Evolutionary conservation across 2,329 filamentous ascomycete genomes (phyloP).

Genomic region (Alternaria postmessia): DNA sequence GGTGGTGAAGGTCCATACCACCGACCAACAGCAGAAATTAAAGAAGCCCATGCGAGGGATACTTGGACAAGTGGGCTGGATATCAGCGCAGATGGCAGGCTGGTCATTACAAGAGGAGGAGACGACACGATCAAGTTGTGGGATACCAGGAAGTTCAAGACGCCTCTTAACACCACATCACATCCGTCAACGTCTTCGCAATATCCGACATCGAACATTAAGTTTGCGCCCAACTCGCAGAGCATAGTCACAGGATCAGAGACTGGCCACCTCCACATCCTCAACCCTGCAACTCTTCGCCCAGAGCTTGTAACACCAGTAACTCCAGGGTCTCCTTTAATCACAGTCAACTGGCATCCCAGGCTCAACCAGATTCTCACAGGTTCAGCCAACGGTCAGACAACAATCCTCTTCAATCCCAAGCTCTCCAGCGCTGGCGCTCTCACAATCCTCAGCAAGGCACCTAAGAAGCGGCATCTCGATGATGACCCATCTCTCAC

Average conservation of each 20-base stretch:
- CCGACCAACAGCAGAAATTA: slow-evolving; percentile 82
- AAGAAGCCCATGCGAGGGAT: slow-evolving; percentile 79
- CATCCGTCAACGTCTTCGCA: slow-evolving; percentile 85
- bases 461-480: slow-evolving; percentile 92
- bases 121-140: slow-evolving; percentile 95
- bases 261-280: slow-evolving; percentile 85
- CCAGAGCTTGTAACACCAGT: slow-evolving; percentile 87
- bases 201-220: slow-evolving; percentile 85
- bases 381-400: slow-evolving; percentile 89
- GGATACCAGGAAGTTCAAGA: slow-evolving; percentile 96
- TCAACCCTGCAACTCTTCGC: slow-evolving; percentile 89
- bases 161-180: slow-evolving; percentile 79
- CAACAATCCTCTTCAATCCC: slow-evolving; percentile 90
- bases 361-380: slow-evolving; percentile 97
- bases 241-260: slow-evolving; percentile 89
- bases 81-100: slow-evolving; percentile 87
- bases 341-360: slow-evolving; percentile 88
- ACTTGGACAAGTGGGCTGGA: slow-evolving; percentile 94
- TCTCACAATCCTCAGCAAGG: slow-evolving; percentile 87
- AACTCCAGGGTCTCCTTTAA: slow-evolving; percentile 82
- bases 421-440: slow-evolving; percentile 82
- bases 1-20: slow-evolving; percentile 85
- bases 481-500: slow-evolving; percentile 91
- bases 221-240: slow-evolving; percentile 83
- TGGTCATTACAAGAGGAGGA: slow-evolving; percentile 89